Percentiles rank a stretch among this genome's conserved stretches.
These are phyloP conservation scores for Blepharisma japonicum DNA, from an alignment of 73 alveolate species.

Conservation along the genomic window DNA sequence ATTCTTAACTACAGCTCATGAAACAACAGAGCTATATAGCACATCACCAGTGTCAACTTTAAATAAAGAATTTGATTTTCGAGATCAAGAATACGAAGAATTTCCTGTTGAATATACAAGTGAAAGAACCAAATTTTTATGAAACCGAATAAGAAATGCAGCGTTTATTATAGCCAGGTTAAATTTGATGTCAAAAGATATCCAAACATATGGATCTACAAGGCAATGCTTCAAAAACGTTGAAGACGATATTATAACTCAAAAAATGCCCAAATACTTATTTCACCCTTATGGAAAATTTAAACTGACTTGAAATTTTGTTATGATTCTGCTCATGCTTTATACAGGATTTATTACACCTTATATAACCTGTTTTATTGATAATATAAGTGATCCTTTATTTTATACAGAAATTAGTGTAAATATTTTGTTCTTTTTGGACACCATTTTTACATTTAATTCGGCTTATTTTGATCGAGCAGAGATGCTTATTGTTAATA, in stretches of 20 bases:
- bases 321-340: slow-evolving; percentile 5
- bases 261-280: background rate
- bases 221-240: background rate
- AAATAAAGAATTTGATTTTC: too few species aligned
- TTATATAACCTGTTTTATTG: slow-evolving; percentile 24
- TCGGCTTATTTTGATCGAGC: slow-evolving; percentile 18
- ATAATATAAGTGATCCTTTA: background rate
- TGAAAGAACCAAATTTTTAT: slow-evolving; percentile 3
- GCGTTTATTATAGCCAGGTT: slow-evolving; percentile 18
- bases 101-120: background rate
- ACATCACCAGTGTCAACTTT: too few species aligned
- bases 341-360: slow-evolving; percentile 29
- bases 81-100: too few species aligned
- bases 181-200: slow-evolving; percentile 21
- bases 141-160: slow-evolving; percentile 24
- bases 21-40: too few species aligned
- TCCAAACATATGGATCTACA: slow-evolving; percentile 18
- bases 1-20: too few species aligned
- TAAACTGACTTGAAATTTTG: background rate
- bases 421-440: background rate
- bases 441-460: background rate
- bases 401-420: background rate
- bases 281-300: background rate
- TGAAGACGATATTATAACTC: background rate
- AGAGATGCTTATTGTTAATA: background rate